Evolutionary conservation across 192 early-diverging fungal genomes (phyloP).

Genomic region (Pilobolus umbonatus): DNA sequence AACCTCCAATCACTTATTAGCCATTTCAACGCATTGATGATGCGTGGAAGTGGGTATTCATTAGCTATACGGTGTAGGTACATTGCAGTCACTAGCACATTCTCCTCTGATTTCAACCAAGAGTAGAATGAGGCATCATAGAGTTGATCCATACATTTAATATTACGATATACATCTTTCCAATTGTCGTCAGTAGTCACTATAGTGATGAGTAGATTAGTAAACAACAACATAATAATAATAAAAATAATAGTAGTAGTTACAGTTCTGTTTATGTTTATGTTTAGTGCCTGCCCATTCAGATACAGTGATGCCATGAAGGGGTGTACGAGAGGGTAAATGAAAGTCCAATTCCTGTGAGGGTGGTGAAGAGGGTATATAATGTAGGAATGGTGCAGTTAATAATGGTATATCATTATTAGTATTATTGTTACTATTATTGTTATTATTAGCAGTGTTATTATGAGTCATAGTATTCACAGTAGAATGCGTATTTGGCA

Average conservation of each 20-base stretch:
- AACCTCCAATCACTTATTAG: conserved; percentile 68
- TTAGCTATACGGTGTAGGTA: conserved; percentile 72
- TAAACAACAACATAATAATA: conserved; percentile 1
- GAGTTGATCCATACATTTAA: conserved; percentile 69
- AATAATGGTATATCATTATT: conserved; percentile 9
- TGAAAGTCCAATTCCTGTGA: conserved; percentile 20
- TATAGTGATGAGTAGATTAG: not conserved
- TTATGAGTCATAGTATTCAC: not conserved
- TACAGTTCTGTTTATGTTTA: conserved; percentile 1
- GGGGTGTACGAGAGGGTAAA: conserved; percentile 19
- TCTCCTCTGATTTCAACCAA: conserved; percentile 72
- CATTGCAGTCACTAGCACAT: conserved; percentile 63
- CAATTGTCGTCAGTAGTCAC: conserved; percentile 35
- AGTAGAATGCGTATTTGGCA: not conserved
- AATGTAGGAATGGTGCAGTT: conserved; percentile 11
- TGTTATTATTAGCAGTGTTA: conserved; percentile 5
- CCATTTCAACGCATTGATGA: conserved; percentile 73
- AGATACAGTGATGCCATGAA: conserved; percentile 20
- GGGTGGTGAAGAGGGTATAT: conserved; percentile 17
- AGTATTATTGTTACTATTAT: not conserved
- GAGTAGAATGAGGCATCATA: conserved; percentile 74
- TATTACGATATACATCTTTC: conserved; percentile 69
- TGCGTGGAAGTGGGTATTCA: conserved; percentile 68
- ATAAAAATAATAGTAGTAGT: not conserved
- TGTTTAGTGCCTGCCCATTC: conserved; percentile 20